A percentile compares a stretch with the other conserved stretches of the same genome.
phyloP scores from a whole-genome alignment of 2,329 filamentous ascomycete species.

The Dothistroma septosporum region DNA sequence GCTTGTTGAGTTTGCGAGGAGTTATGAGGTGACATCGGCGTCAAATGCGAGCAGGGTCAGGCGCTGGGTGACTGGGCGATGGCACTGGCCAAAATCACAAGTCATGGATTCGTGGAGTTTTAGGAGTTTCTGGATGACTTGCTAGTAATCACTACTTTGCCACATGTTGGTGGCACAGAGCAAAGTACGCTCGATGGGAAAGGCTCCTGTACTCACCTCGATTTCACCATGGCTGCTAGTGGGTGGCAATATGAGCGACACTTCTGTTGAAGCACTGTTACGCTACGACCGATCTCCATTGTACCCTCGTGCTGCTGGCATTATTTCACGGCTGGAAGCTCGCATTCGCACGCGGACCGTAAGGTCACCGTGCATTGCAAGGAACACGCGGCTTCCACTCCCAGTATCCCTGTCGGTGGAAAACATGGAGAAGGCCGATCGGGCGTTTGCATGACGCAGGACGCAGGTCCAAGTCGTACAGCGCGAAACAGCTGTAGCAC shows the following conservation, averaged over 20 bases:
- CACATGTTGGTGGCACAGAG: not conserved
- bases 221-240: not conserved
- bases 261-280: not conserved
- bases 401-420: not conserved
- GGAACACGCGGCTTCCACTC: not conserved
- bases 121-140: not conserved
- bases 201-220: not conserved
- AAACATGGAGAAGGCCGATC: not conserved
- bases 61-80: not conserved
- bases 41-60: slow-evolving; percentile 4
- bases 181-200: not conserved
- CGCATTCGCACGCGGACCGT: not conserved
- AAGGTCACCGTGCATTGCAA: not conserved
- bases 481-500: not conserved
- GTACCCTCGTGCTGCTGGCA: not conserved
- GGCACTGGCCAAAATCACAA: not conserved
- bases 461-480: slow-evolving; percentile 8
- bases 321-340: not conserved
- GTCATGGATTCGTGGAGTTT: not conserved
- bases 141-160: not conserved
- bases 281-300: not conserved
- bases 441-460: slow-evolving; percentile 8
- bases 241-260: not conserved
- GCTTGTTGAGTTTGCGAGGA: slow-evolving; percentile 3
- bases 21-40: slow-evolving; percentile 5